Evolutionary conservation across 257 asterid species (phyloP).

Genomic region (Ilex aquifolium): DNA sequence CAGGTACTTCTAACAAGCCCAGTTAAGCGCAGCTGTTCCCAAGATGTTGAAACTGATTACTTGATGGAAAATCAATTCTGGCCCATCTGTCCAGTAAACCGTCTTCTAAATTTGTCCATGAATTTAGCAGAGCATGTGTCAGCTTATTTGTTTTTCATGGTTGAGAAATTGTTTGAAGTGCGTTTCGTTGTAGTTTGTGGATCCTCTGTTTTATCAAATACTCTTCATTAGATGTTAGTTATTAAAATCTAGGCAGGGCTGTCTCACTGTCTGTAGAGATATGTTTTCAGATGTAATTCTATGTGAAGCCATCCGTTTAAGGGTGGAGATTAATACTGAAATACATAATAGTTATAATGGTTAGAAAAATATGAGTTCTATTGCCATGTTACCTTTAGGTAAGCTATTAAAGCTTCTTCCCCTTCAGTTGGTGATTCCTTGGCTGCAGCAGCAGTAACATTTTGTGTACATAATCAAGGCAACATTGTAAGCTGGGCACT

Average conservation of each 20-base stretch:
- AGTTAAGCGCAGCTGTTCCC: constrained; percentile 26
- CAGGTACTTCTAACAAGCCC: constrained; percentile 25
- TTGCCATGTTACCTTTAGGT: too few relatives aligned
- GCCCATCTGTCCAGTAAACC: constrained; percentile 22
- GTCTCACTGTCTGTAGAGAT: neutral
- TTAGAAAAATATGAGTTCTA: neutral
- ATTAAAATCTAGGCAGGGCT: constrained; percentile 1
- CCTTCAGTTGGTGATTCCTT: too few relatives aligned
- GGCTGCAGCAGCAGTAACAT: too few relatives aligned
- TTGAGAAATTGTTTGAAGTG: constrained; percentile 22
- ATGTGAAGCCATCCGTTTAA: constrained; percentile 7
- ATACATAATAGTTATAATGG: neutral
- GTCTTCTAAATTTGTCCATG: constrained; percentile 12
- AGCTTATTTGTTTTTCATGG: constrained; percentile 23
- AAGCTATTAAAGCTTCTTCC: too few relatives aligned
- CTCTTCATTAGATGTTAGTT: constrained; percentile 11
- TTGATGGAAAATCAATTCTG: constrained; percentile 25
- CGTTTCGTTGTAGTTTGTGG: constrained; percentile 17
- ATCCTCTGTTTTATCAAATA: constrained; percentile 17
- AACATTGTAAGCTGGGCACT: too few relatives aligned
- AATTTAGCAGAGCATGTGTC: constrained; percentile 24
- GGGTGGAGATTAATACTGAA: neutral
- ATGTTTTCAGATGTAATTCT: constrained; percentile 1
- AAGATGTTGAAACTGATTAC: constrained; percentile 28
- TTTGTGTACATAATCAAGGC: too few relatives aligned